Percentiles rank a stretch among this genome's conserved stretches.
Evolutionary conservation across 2,329 filamentous ascomycete species (phyloP).

Genomic region (Exophiala calicioides): DNA sequence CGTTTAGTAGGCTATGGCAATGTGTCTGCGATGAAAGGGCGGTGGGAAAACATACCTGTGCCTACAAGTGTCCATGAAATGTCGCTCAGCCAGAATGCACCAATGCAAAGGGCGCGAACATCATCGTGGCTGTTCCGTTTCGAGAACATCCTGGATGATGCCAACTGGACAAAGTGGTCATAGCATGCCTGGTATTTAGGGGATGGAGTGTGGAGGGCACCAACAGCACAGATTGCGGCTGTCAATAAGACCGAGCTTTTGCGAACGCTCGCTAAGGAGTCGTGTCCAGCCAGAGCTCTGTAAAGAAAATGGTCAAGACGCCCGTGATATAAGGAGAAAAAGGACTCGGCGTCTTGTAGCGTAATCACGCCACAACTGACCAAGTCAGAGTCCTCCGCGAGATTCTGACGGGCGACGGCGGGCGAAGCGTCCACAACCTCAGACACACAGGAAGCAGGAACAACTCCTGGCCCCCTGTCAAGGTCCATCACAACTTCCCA

Average conservation of each 20-base stretch:
- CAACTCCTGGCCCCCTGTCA: slow-evolving; percentile 50
- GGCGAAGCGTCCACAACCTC: slow-evolving; percentile 51
- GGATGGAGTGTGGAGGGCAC: slow-evolving; percentile 58
- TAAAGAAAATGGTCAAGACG: slow-evolving; percentile 55
- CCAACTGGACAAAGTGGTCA: slow-evolving; percentile 57
- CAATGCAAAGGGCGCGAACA: slow-evolving; percentile 60
- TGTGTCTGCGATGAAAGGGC: not conserved
- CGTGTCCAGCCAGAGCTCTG: slow-evolving; percentile 53
- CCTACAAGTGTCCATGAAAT: slow-evolving; percentile 63
- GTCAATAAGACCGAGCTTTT: slow-evolving; percentile 56
- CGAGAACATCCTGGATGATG: slow-evolving; percentile 58
- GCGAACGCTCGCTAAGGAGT: slow-evolving; percentile 53
- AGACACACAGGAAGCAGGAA: slow-evolving; percentile 49
- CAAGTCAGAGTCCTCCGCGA: slow-evolving; percentile 43
- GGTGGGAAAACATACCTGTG: slow-evolving; percentile 19
- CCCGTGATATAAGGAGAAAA: slow-evolving; percentile 54
- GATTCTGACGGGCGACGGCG: slow-evolving; percentile 28
- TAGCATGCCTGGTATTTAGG: slow-evolving; percentile 55
- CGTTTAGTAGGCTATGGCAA: not conserved
- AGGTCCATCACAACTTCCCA: no score
- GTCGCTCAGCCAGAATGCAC: slow-evolving; percentile 63
- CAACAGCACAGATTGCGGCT: slow-evolving; percentile 57
- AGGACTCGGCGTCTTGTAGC: slow-evolving; percentile 52
- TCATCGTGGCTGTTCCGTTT: slow-evolving; percentile 59
- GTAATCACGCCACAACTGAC: slow-evolving; percentile 52